Evolutionary conservation across 116 monocot genomes (phyloP), one percentile per base, ranked within the genome.

Genomic region (Iris pallida): DNA sequence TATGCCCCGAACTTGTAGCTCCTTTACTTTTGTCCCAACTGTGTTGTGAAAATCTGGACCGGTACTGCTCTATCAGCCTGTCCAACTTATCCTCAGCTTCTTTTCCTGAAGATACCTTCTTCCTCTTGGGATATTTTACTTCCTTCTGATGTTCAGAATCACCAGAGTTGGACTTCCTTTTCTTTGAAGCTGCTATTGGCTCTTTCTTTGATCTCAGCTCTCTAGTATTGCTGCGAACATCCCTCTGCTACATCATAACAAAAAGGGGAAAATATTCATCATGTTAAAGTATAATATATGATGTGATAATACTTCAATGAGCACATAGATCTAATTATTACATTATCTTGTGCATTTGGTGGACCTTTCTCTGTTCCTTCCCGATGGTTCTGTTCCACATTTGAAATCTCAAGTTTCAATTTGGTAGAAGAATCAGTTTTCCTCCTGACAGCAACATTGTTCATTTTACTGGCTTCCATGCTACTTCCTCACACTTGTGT

Each of bases 51-150:
- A 94, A 87, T 42, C 80, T 94, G 47, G 83, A 75, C 1, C 87
- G 83, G 48, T 94, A 94, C 57, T 79, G 72, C 19, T 89, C 85
- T 40, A 94, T 85, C 9, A 94, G 72, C 53, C 42, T 74, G 46
- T 92, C 92, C 40, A 90, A 59, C 41, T 83, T 94, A 63, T 94
- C 93, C 5, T 74, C 85, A 10, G 59, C 69, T 73, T 80, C 80
- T 8, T 55, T 55, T 19, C 64, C 81, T 46, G 66, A 60, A 0
- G 80, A 70, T 20, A 9, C 15, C 17, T 75, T 75, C 45, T 61
- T 82, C 71, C 71, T 86, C 65, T 80, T 88, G 3, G 53, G 13
- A 11, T 71, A 75, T 48, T 72, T 79, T 0, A 45, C 60, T 41
- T 42, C 8, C 42, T 71, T 83, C 12, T 68, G 57, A 6, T 58